Conservation (phyloP, 192 early-diverging fungal species). For the Gonapodya sp. region DNA sequence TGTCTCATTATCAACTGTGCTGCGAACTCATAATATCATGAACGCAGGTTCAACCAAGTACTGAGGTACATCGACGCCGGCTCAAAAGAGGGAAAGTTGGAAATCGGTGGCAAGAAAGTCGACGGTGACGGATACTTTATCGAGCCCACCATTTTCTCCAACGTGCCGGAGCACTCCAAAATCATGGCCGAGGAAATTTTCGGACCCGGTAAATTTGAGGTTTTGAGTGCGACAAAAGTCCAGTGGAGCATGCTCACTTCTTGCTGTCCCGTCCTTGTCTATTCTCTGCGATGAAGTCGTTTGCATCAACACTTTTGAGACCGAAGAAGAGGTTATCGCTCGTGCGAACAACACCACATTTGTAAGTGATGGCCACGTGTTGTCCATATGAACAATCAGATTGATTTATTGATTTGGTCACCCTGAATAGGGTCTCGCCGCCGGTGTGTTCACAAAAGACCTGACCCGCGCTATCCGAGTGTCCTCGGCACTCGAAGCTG, state of each 20-base stretch:
- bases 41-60: conserved; percentile 16
- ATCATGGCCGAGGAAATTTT: conserved; percentile 11
- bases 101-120: conserved; percentile 43
- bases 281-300: background rate
- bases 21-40: background rate
- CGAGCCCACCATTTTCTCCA: conserved; percentile 8
- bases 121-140: conserved; percentile 6
- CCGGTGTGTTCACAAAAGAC: background rate
- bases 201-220: background rate
- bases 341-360: conserved; percentile 25
- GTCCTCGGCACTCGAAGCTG: conserved; percentile 17
- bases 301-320: conserved; percentile 2
- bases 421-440: background rate
- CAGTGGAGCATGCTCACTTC: too few relatives aligned
- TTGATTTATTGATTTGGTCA: conserved; percentile 29
- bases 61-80: conserved; percentile 53
- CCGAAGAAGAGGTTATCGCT: background rate
- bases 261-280: too few relatives aligned
- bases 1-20: background rate
- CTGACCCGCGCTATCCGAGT: background rate
- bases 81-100: conserved; percentile 39
- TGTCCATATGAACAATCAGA: conserved; percentile 62
- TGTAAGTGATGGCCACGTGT: conserved; percentile 61
- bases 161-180: conserved; percentile 4
- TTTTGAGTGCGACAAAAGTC: background rate